Percentiles rank a stretch among this genome's conserved stretches.
phyloP scores from a whole-genome alignment of 2,329 filamentous ascomycete genomes.

The Septoria petroselini region DNA sequence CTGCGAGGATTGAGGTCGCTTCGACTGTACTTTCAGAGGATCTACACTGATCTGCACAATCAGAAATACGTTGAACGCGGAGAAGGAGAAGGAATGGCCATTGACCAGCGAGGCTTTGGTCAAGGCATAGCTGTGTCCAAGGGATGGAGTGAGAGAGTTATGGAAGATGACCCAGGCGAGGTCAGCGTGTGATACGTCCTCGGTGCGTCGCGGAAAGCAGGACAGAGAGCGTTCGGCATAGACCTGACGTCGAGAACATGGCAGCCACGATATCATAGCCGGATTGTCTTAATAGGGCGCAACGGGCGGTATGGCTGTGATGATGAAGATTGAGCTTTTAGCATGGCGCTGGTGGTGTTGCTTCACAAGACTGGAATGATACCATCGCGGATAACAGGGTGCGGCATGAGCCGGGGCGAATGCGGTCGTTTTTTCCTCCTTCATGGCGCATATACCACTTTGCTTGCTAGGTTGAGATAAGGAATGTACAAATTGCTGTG shows the following conservation, averaged over 20 bases:
- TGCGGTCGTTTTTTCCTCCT: not conserved
- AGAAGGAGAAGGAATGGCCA: conserved; percentile 39
- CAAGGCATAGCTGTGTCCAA: conserved; percentile 26
- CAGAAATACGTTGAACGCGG: conserved; percentile 35
- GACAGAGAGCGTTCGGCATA: not conserved
- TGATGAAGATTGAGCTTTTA: conserved; percentile 11
- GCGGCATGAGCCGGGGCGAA: not conserved
- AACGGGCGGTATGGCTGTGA: conserved; percentile 1
- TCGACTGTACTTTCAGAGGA: conserved; percentile 78
- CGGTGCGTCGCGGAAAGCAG: not conserved
- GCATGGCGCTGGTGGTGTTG: conserved; percentile 23
- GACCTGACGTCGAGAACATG: not conserved
- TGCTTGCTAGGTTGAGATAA: conserved; percentile 1
- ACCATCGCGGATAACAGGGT: not conserved
- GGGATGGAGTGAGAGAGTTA: conserved; percentile 27
- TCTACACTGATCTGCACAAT: conserved; percentile 68
- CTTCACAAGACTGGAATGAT: conserved; percentile 47
- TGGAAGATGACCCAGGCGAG: conserved; percentile 25
- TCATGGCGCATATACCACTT: conserved; percentile 17
- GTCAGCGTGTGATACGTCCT: conserved; percentile 25
- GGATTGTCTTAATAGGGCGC: not conserved
- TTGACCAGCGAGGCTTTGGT: conserved; percentile 30
- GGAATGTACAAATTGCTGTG: not conserved
- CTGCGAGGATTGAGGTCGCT: conserved; percentile 77
- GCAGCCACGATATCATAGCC: not conserved